phyloP scores from a whole-genome alignment of 106 monocot genomes.

The Allium sativum region DNA sequence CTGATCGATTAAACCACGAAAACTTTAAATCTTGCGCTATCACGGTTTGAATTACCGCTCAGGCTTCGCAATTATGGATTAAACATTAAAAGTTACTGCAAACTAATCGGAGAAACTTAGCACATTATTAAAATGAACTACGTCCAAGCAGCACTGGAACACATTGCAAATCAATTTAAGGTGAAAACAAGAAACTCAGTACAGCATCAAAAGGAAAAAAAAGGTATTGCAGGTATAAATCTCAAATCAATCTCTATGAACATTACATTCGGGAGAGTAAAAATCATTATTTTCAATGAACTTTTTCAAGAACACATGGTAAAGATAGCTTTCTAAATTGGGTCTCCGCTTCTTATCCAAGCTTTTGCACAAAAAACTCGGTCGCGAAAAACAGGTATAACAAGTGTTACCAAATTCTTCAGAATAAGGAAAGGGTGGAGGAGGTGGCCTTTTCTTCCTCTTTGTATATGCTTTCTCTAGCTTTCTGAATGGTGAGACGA shows the following conservation, averaged over 20 bases:
- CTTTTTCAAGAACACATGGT: slow-evolving; percentile 12
- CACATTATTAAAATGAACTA: too few relatives aligned
- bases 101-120: too few relatives aligned
- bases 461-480: slow-evolving; percentile 2
- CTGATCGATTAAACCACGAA: too few relatives aligned
- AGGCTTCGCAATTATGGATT: too few relatives aligned
- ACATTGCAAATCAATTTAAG: too few relatives aligned
- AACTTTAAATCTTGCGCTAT: too few relatives aligned
- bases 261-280: slow-evolving; percentile 22
- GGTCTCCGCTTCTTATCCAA: not conserved
- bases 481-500: slow-evolving; percentile 6
- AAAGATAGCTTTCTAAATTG: slow-evolving; percentile 3
- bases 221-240: too few relatives aligned
- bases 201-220: too few relatives aligned
- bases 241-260: slow-evolving; percentile 6
- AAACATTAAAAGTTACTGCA: too few relatives aligned
- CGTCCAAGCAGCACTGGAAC: too few relatives aligned
- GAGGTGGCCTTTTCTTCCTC: slow-evolving; percentile 7
- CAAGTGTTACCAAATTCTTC: slow-evolving; percentile 11
- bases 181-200: too few relatives aligned
- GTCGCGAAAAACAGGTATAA: slow-evolving; percentile 3
- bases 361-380: not conserved
- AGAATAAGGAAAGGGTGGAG: slow-evolving; percentile 11
- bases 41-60: too few relatives aligned
- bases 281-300: slow-evolving; percentile 21